phyloP scores from a whole-genome alignment of 129 eudicot species.

The Flaveria ramosissima region DNA sequence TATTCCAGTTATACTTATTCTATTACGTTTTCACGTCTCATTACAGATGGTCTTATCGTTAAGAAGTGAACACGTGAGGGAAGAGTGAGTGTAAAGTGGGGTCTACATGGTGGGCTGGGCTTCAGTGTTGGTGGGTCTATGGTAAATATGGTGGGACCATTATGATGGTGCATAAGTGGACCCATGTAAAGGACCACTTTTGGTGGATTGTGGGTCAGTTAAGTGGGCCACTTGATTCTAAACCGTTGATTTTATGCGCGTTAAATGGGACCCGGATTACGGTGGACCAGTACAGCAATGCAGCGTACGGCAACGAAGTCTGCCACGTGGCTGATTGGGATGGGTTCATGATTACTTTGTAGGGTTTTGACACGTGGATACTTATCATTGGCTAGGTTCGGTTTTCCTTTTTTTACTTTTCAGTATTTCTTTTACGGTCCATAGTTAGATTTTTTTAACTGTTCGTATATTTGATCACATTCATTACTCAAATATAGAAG shows the following conservation, averaged over 20 bases:
- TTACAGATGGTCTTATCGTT: neutral
- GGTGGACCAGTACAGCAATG: constrained; percentile 20
- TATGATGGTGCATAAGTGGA: constrained; percentile 26
- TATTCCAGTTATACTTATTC: no score
- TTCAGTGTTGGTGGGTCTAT: constrained; percentile 18
- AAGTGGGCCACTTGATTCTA: constrained; percentile 15
- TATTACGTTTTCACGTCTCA: no score
- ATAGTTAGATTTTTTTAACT: no score
- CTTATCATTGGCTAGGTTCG: neutral
- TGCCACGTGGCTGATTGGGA: constrained; percentile 30
- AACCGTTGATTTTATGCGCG: constrained; percentile 26
- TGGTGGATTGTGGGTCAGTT: constrained; percentile 28
- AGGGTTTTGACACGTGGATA: constrained; percentile 32
- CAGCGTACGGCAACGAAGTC: constrained; percentile 13
- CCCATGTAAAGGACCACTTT: constrained; percentile 34
- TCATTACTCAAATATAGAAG: no score
- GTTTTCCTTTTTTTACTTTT: neutral
- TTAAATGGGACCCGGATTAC: constrained; percentile 22
- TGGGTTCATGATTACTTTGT: constrained; percentile 16
- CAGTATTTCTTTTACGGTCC: neutral
- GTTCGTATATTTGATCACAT: no score
- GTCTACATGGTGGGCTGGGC: constrained; percentile 32
- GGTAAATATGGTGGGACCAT: constrained; percentile 34
- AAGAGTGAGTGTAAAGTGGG: constrained; percentile 32
- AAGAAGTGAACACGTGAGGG: constrained; percentile 38